Base-by-base conservation (phyloP, 495 filamentous ascomycete species). In the Podospora didyma region DNA sequence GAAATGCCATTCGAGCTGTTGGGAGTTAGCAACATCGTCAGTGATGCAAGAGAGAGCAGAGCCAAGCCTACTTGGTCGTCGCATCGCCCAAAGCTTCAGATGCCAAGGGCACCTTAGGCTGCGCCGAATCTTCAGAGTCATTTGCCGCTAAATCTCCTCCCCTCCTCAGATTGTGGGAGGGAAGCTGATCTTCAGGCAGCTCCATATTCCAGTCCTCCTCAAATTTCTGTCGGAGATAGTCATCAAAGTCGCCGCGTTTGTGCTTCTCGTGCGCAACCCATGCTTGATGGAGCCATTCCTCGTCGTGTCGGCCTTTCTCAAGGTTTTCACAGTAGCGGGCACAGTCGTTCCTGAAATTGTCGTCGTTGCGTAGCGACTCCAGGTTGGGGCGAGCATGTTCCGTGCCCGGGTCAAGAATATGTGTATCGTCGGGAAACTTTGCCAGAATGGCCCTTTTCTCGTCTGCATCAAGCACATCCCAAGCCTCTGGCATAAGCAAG, bases 141-240 rank as follows among this genome's bases (percentile, higher is more conserved):
- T 17, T 17, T 5, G 39, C 1, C n/a, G 4, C 5, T 14, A 17
- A 16, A 14, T 42, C 39, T 42, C n/a, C 7, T 16, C n/a, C 14
- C 4, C n/a, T 16, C 39, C n/a, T 14, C 4, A 12, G 39, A 14
- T 42, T 14, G 39, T 17, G 10, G 5, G 39, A 42, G n/a, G 12
- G 12, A 42, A 42, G 39, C 9, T 64, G 49, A 35, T 54, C 58
- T 16, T 50, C 51, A 9, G 70, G 71, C 41, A 77, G 79, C 51
- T 86, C 82, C 53, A 88, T 79, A 0, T 81, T 85, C 89, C 89
- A 96, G 54, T 83, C 86, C 34, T 80, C 69, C 69, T 90, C 83
- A 35, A 84, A 88, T 39, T 87, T 77, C 3, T 74, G 60, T 48
- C 84, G 81, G 64, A 90, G 85, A 67, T 82, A 89, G 7, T 79